Evolutionary conservation across 2,329 filamentous ascomycete genomes (phyloP), one percentile per base, ranked within the genome.

Genomic region (Fusarium sp.): DNA sequence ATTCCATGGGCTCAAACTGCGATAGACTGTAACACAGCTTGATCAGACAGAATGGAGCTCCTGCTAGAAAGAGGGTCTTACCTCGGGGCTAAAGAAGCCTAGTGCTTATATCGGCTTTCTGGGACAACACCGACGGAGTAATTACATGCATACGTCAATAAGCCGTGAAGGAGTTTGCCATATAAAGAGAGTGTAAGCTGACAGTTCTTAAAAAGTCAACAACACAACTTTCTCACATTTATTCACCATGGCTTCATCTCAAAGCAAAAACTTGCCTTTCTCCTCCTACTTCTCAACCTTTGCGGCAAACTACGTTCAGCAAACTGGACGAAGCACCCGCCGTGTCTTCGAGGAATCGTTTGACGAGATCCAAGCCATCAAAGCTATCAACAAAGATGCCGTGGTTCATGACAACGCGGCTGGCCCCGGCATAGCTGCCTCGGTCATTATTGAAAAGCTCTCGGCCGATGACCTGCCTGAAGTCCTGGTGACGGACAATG

Each of bases 341-440:
- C 59, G 69, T 53, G 43, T 75, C 8, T 75, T 79, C 43, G 69
- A 59, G 6, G 12, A 55, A 4, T 59, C 53, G 2, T 44, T 74
- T 6, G 45, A 64, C 9, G 68, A 74, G 3, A 68, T 79, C 6
- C 57, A 68, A 18, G 46, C 51, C 5, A 52, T 44, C 16, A 58
- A 30, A 0, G 72, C 73, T 11, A 64, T 79, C 14, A 73, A 51
- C 9, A 65, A 71, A 14, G 47, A 68, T 3, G 79, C 77, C 1
- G 43, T 73, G 9, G 60, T 79, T 9, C 78, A 79, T 54, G 78
- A 80, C 44, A 79, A 76, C 55, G 78, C 78, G 11, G 77, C 77
- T 8, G 78, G 78, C 0, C 78, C 78, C 0, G 78, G 78, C 10
- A 76, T 75, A 2, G 77, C 75, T 16, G 68, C 78, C 1, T 70